Evolutionary conservation across 164 flowering plant species (phyloP).

Genomic region (Brasenia schreberi): DNA sequence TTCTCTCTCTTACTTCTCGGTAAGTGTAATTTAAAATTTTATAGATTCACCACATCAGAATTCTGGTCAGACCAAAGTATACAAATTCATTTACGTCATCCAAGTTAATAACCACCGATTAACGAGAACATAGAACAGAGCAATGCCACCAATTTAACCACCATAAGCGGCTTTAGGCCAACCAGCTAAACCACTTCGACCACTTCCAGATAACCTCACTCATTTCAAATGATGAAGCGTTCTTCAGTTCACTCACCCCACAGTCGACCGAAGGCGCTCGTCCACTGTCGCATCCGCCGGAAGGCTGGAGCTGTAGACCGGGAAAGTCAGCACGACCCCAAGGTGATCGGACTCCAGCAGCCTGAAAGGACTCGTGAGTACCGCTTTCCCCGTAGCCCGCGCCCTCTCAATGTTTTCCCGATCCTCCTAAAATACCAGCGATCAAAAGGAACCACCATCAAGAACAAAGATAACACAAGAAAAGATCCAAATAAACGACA

Average conservation of each 20-base stretch:
- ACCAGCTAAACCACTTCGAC: too few species aligned
- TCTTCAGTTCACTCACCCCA: conserved; percentile 42
- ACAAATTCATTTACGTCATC: too few species aligned
- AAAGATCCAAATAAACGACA: neutral
- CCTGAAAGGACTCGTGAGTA: conserved; percentile 77
- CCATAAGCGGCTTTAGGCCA: neutral
- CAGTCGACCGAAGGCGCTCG: conserved; percentile 62
- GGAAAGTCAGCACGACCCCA: conserved; percentile 91
- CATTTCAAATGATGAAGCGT: neutral
- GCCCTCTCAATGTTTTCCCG: conserved; percentile 84
- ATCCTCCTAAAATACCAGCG: conserved; percentile 48
- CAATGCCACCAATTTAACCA: neutral
- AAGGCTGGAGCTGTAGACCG: conserved; percentile 70
- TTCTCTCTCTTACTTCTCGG: too few species aligned
- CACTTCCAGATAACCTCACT: neutral
- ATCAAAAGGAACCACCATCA: neutral
- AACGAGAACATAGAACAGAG: neutral
- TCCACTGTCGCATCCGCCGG: conserved; percentile 46
- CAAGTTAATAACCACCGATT: neutral
- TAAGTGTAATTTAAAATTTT: too few species aligned
- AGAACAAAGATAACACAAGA: neutral
- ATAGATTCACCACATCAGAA: too few species aligned
- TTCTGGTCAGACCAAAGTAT: too few species aligned
- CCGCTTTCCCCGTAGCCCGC: conserved; percentile 91
- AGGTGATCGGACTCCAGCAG: conserved; percentile 81